A percentile compares a stretch with the other conserved stretches of the same genome.
Conservation (phyloP, 2,329 filamentous ascomycete genomes). For the Monosporascus sp. region DNA sequence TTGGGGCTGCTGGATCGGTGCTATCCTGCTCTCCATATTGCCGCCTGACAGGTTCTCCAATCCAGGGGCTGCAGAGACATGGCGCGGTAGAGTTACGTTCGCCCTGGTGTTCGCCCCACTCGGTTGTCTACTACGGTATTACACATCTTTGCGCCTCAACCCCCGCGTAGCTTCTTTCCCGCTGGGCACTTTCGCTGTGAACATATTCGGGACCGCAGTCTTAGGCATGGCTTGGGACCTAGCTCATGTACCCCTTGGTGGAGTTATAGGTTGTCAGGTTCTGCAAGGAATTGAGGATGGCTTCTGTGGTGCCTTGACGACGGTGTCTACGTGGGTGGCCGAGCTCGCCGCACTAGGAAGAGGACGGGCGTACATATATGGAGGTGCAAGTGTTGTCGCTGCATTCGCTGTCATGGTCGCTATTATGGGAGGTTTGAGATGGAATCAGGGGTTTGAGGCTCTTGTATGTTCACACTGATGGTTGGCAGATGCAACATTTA, state of each 20-base stretch:
- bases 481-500: too few relatives aligned
- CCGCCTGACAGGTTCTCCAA: conserved; percentile 52
- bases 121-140: conserved; percentile 72
- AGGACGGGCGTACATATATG: conserved; percentile 62
- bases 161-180: conserved; percentile 62
- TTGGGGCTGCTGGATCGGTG: conserved; percentile 72
- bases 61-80: conserved; percentile 43
- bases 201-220: conserved; percentile 69
- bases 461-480: conserved; percentile 28
- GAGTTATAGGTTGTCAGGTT: conserved; percentile 60
- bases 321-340: conserved; percentile 61
- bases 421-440: conserved; percentile 70
- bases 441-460: conserved; percentile 54
- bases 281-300: conserved; percentile 62
- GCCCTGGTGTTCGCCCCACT: conserved; percentile 76
- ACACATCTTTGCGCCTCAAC: conserved; percentile 67
- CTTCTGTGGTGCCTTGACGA: conserved; percentile 62
- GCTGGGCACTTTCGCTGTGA: conserved; percentile 78
- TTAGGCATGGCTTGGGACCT: conserved; percentile 75
- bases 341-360: conserved; percentile 50
- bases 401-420: conserved; percentile 57
- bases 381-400: conserved; percentile 50
- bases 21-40: conserved; percentile 64
- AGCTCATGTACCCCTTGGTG: conserved; percentile 56
- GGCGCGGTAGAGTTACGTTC: conserved; percentile 73